These are phyloP conservation scores for Beauveria asiatica DNA, from an alignment of 2,329 filamentous ascomycete species.

Conservation along the genomic window DNA sequence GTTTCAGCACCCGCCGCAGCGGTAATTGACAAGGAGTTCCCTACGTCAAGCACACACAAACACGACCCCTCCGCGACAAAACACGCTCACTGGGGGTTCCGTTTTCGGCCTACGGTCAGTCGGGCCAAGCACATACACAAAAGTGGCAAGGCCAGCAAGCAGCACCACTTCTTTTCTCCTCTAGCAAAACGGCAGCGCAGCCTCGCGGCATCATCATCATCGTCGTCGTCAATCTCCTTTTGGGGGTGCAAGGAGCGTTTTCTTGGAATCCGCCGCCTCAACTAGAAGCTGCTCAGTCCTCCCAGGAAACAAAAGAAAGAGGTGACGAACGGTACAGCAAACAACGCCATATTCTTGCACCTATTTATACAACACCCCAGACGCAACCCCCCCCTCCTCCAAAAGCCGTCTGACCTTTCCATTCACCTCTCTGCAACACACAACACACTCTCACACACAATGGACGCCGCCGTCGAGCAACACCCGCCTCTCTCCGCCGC, in stretches of 20 bases:
- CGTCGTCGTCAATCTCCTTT: too few species aligned
- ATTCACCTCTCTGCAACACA: background rate
- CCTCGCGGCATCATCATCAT: too few species aligned
- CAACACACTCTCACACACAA: background rate
- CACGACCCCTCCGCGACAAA: background rate
- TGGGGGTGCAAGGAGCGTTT: too few species aligned
- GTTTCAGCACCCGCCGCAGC: too few species aligned
- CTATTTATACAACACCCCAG: background rate
- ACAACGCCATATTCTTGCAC: background rate
- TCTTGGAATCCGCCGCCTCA: too few species aligned
- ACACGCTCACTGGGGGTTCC: background rate
- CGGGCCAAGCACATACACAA: background rate
- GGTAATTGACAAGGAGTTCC: too few species aligned
- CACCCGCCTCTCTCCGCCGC: conserved; percentile 14
- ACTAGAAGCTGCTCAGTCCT: too few species aligned
- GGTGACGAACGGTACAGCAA: too few species aligned
- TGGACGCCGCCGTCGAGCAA: conserved; percentile 5
- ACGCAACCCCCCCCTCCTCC: too few species aligned
- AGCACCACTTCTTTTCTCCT: background rate
- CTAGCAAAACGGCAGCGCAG: too few species aligned
- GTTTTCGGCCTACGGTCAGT: background rate
- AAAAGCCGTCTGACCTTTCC: background rate
- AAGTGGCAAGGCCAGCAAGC: background rate
- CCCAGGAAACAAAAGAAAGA: too few species aligned
- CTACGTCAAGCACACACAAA: too few species aligned